These are phyloP conservation scores for Silene vulgaris DNA, from an alignment of 179 eudicot genomes.

Conservation along the genomic window DNA sequence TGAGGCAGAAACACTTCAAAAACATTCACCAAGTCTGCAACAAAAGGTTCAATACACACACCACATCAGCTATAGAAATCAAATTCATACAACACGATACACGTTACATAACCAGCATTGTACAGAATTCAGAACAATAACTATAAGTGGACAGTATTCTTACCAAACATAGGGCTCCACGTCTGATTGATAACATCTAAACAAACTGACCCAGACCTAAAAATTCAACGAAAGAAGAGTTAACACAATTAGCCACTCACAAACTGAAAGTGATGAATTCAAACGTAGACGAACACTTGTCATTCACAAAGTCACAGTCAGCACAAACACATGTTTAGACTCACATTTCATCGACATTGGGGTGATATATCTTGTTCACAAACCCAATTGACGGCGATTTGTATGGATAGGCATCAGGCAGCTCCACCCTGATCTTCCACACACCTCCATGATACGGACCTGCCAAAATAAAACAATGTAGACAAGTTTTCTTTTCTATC, in stretches of 20 bases:
- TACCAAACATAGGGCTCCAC: slow-evolving; percentile 48
- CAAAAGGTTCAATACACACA: slow-evolving; percentile 10
- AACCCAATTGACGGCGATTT: slow-evolving; percentile 36
- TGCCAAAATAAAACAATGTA: slow-evolving; percentile 22
- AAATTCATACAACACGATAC: slow-evolving; percentile 5
- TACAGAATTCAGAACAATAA: not conserved
- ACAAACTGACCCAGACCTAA: slow-evolving; percentile 43
- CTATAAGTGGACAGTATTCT: not conserved
- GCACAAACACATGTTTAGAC: not conserved
- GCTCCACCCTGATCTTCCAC: slow-evolving; percentile 37
- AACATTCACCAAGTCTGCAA: slow-evolving; percentile 40
- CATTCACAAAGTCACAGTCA: slow-evolving; percentile 1
- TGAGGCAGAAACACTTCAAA: slow-evolving; percentile 49
- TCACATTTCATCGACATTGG: slow-evolving; percentile 38
- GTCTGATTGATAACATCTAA: slow-evolving; percentile 45
- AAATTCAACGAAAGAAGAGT: slow-evolving; percentile 20
- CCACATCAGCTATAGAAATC: slow-evolving; percentile 11
- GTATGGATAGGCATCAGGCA: slow-evolving; percentile 37
- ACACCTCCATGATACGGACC: slow-evolving; percentile 40
- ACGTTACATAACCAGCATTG: not conserved
- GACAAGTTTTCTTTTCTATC: slow-evolving; percentile 10
- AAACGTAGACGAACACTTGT: not conserved
- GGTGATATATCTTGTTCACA: slow-evolving; percentile 36
- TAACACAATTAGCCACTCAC: slow-evolving; percentile 10
- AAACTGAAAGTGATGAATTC: not conserved